Evolutionary conservation across 345 rosid genomes (phyloP), one percentile per base, ranked within the genome.

Genomic region (Citrus glauca): DNA sequence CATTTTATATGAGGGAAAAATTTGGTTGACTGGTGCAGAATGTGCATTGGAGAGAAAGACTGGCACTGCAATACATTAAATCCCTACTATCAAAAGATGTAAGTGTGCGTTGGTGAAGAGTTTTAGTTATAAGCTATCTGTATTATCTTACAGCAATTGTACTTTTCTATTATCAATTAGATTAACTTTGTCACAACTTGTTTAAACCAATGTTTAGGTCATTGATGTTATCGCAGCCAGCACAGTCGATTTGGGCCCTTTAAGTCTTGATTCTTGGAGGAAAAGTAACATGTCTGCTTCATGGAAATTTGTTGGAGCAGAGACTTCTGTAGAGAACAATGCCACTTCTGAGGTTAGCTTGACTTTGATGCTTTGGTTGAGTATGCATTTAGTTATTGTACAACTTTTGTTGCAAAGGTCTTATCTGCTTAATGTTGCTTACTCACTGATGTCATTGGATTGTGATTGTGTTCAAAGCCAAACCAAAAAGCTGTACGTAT

Each of bases 21-120:
- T 57, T 72, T 71, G 79, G 71, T 80, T 81, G 72, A n/a, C 9
- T 75, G 55, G 27, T 86, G 85, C 87, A 94, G 98, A 89, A 77
- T 66, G 79, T 88, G 80, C 90, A 88, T 87, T 96, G 97, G 99
- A 91, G 98, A 81, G 97, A 96, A 74, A 92, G 86, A 77, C 84
- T 91, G 75, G 92, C 94, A 16, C 63, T 89, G 85, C 89, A 89
- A 79, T 87, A 88, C 78, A 77, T 91, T 66, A 87, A 87, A 71
- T 81, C 93, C 66, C 87, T 96, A 76, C 83, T 94, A 86, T 88
- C 94, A 0, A 89, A 91, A 81, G 99, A 94, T 91, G 99, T 81
- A 84, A 89, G 90, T 86, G 22, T 80, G 57, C 60, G 28, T 78
- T 72, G 59, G 7, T 80, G 61, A 38, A 69, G 66, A 37, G 28